Percentiles rank a stretch among this genome's conserved stretches.
Conservation (phyloP, 1,284 basidiomycete genomes). For the Sporisorium reilianum region DNA sequence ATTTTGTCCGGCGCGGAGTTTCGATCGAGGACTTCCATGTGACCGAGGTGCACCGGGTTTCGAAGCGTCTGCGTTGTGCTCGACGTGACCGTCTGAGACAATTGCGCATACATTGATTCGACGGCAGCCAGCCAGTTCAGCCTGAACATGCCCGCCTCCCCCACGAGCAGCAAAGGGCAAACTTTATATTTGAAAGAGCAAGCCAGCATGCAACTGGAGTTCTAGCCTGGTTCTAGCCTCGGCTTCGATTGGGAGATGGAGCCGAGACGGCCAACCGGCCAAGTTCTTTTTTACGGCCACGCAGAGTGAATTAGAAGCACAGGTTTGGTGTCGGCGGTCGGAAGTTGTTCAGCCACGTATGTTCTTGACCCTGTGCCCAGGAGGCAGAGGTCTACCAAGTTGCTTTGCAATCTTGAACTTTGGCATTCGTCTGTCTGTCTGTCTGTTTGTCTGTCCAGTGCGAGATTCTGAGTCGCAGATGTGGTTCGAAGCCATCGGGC, state of each 20-base stretch:
- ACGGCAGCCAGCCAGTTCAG: not conserved
- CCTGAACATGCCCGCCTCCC: not conserved
- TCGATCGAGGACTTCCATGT: conserved; percentile 1
- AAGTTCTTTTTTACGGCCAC: not conserved
- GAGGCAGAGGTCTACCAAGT: too few relatives aligned
- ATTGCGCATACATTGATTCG: not conserved
- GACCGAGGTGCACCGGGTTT: conserved; percentile 7
- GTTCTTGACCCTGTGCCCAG: too few relatives aligned
- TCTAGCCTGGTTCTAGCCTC: not conserved
- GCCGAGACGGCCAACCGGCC: not conserved
- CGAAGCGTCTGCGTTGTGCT: not conserved
- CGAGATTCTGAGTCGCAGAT: too few relatives aligned
- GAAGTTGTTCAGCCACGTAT: too few relatives aligned
- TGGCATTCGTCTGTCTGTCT: too few relatives aligned
- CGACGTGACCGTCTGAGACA: conserved; percentile 2
- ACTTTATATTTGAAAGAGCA: too few relatives aligned
- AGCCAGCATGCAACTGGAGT: too few relatives aligned
- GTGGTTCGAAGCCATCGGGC: not conserved
- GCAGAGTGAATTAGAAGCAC: not conserved
- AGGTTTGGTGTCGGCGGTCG: too few relatives aligned
- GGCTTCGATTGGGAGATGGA: not conserved
- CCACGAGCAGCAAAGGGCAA: too few relatives aligned
- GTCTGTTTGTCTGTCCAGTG: too few relatives aligned
- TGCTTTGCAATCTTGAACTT: too few relatives aligned
- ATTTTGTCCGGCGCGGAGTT: conserved; percentile 10